A percentile compares a stretch with the other conserved stretches of the same genome.
phyloP scores from a whole-genome alignment of 768 basidiomycete species.

The Saitozyma podzolica region DNA sequence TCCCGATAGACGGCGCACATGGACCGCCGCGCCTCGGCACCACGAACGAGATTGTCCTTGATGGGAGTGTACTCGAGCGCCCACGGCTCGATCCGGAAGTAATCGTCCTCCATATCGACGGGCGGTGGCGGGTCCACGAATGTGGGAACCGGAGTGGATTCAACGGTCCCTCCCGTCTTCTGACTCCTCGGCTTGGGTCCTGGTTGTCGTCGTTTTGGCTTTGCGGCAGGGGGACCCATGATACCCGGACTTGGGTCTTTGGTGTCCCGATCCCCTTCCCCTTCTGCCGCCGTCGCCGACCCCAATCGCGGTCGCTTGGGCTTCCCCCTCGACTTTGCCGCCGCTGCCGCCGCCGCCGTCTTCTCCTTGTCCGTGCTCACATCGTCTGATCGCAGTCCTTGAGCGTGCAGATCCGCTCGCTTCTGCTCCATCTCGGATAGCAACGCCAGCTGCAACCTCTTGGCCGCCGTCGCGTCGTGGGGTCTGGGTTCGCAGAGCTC shows the following conservation, averaged over 20 bases:
- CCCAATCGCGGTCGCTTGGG: conserved; percentile 27
- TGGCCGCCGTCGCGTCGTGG: conserved; percentile 27
- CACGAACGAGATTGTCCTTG: conserved; percentile 34
- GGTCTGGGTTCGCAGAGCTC: conserved; percentile 63
- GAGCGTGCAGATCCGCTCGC: neutral
- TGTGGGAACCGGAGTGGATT: conserved; percentile 11
- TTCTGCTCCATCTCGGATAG: neutral
- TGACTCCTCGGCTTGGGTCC: conserved; percentile 16
- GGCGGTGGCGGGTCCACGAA: conserved; percentile 16
- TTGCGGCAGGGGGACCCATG: conserved; percentile 40
- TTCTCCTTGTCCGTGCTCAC: neutral
- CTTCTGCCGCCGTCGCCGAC: conserved; percentile 20
- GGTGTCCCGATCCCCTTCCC: conserved; percentile 9
- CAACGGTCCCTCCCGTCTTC: conserved; percentile 16
- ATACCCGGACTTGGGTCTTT: conserved; percentile 36
- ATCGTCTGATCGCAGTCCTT: neutral
- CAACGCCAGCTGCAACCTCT: conserved; percentile 13
- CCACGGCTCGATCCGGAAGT: conserved; percentile 40
- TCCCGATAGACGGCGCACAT: conserved; percentile 38
- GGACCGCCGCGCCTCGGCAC: conserved; percentile 22
- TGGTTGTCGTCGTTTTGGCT: conserved; percentile 31
- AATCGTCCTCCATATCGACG: conserved; percentile 33
- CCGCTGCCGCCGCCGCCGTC: conserved; percentile 3
- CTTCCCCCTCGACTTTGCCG: conserved; percentile 24
- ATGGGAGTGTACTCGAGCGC: conserved; percentile 46